Percentiles rank a stretch among this genome's conserved stretches.
Evolutionary conservation across 1,139 yeast genomes (phyloP).

Genomic region (Hyphopichia burtonii): DNA sequence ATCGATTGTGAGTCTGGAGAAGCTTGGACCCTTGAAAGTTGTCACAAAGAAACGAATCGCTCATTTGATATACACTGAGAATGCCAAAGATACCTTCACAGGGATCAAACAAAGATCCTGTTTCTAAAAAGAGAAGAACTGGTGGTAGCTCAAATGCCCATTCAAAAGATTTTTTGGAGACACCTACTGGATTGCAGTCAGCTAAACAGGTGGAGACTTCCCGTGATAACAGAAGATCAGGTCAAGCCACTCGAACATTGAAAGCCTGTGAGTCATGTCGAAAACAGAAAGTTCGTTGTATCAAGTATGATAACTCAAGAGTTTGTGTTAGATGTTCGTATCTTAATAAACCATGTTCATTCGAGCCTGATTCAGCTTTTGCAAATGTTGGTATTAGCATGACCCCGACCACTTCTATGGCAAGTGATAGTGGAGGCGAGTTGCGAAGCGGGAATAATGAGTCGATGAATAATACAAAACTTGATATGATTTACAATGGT

Average conservation of each 20-base stretch:
- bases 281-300: slow-evolving; percentile 62
- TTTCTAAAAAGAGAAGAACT: no score
- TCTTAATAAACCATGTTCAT: slow-evolving; percentile 51
- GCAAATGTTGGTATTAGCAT: slow-evolving; percentile 1
- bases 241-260: slow-evolving; percentile 46
- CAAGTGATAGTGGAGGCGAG: neutral
- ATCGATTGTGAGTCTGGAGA: no score
- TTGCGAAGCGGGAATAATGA: neutral
- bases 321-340: slow-evolving; percentile 60
- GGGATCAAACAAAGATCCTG: neutral
- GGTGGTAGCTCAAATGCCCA: no score
- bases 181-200: no score
- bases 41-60: no score
- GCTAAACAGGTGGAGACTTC: no score
- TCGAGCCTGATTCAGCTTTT: slow-evolving; percentile 22
- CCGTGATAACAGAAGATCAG: slow-evolving; percentile 17
- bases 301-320: slow-evolving; percentile 42
- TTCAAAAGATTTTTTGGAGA: no score
- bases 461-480: slow-evolving; percentile 9
- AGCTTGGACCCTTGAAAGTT: no score
- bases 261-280: slow-evolving; percentile 63
- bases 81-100: neutral
- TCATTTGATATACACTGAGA: no score
- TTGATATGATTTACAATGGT: slow-evolving; percentile 31
- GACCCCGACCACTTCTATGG: neutral